These are phyloP conservation scores for Ophiostoma quercus DNA, from an alignment of 2,329 filamentous ascomycete genomes.

Conservation along the genomic window DNA sequence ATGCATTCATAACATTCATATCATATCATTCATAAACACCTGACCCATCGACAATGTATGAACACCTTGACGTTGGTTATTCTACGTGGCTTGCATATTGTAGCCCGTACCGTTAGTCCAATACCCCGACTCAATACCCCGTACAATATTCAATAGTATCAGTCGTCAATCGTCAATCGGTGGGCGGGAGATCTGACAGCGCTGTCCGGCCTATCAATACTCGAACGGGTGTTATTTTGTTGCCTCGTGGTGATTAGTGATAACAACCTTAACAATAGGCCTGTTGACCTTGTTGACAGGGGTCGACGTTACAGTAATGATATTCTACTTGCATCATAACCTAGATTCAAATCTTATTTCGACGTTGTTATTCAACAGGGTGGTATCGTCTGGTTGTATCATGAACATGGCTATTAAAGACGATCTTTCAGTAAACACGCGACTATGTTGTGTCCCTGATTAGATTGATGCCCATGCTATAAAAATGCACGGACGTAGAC, in stretches of 20 bases:
- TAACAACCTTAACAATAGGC: neutral
- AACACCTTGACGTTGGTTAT: neutral
- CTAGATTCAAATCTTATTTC: neutral
- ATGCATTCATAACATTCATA: neutral
- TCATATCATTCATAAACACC: too few relatives aligned
- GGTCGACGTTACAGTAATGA: neutral
- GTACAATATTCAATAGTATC: neutral
- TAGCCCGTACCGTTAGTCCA: neutral
- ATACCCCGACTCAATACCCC: neutral
- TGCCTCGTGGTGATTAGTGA: neutral
- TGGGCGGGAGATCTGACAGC: neutral
- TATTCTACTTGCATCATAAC: neutral
- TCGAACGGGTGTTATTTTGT: neutral
- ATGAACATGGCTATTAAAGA: too few relatives aligned
- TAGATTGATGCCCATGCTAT: neutral
- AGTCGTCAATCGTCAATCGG: constrained; percentile 2
- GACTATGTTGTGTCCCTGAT: neutral
- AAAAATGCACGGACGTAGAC: too few relatives aligned
- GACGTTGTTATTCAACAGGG: neutral
- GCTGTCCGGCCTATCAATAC: neutral
- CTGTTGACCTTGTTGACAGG: neutral
- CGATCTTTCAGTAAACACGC: neutral
- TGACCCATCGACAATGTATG: too few relatives aligned
- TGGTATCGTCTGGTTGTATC: neutral
- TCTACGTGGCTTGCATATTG: neutral